phyloP scores from a whole-genome alignment of 2,329 filamentous ascomycete species.

The Alternaria gaisen region DNA sequence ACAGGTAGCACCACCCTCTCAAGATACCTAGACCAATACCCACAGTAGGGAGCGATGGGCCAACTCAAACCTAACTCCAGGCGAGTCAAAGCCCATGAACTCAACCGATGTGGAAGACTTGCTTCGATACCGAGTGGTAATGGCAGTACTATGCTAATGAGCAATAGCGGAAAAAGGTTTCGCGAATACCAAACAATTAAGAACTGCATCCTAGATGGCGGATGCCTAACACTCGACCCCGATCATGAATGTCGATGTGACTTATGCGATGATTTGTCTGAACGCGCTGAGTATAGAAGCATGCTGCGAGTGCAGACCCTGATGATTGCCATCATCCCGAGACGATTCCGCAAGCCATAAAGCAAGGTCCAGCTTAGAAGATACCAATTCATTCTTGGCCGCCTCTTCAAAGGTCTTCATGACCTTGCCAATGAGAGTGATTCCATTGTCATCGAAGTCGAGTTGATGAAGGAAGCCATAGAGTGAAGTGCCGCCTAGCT shows the following conservation, averaged over 20 bases:
- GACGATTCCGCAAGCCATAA: neutral
- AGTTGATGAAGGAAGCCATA: neutral
- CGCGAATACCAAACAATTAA: neutral
- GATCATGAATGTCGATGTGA: neutral
- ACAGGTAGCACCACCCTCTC: neutral
- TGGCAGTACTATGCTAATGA: neutral
- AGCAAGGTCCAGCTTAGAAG: neutral
- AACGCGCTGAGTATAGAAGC: neutral
- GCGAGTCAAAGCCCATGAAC: slow-evolving; percentile 1
- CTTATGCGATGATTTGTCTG: no score
- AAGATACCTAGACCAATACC: neutral
- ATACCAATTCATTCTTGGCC: neutral
- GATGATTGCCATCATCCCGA: neutral
- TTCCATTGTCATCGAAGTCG: neutral
- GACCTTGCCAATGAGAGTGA: neutral
- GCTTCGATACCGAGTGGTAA: neutral
- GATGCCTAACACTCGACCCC: neutral
- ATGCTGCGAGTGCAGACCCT: neutral
- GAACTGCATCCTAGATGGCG: neutral
- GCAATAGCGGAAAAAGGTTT: neutral
- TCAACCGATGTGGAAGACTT: neutral
- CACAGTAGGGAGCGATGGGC: neutral
- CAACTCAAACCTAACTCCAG: neutral
- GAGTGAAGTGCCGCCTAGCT: neutral
- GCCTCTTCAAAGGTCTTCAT: neutral